phyloP scores from a whole-genome alignment of 1,139 yeast genomes.

The Scheffersomyces quercinus region DNA sequence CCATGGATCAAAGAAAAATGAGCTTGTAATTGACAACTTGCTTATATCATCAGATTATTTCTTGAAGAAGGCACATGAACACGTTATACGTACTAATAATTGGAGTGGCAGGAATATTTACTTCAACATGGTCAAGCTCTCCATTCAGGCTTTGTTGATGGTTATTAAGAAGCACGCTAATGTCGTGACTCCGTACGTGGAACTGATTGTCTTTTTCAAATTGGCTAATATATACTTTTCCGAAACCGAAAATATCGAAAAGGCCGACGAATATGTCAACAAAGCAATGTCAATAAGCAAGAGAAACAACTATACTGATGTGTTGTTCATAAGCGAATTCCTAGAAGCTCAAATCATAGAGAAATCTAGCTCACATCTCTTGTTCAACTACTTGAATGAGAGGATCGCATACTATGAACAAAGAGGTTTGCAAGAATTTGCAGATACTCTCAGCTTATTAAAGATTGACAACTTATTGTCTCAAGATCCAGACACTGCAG shows the following conservation, averaged over 20 bases:
- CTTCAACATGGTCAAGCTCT: constrained; percentile 34
- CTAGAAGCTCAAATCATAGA: constrained; percentile 35
- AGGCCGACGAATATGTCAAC: constrained; percentile 42
- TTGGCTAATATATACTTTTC: constrained; percentile 36
- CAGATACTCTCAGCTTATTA: constrained; percentile 26
- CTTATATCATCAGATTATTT: constrained; percentile 23
- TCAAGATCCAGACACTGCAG: constrained; percentile 23
- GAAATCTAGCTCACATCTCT: constrained; percentile 20
- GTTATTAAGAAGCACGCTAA: constrained; percentile 27
- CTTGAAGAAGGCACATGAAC: constrained; percentile 25
- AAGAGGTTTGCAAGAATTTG: constrained; percentile 12
- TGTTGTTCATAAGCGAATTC: constrained; percentile 31
- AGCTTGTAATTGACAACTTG: constrained; percentile 14
- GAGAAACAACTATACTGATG: constrained; percentile 22
- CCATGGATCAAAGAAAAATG: constrained; percentile 1
- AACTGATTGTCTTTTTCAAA: constrained; percentile 32
- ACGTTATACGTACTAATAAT: constrained; percentile 14
- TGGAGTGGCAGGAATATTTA: constrained; percentile 26
- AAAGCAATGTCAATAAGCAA: constrained; percentile 37
- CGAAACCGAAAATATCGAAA: constrained; percentile 41
- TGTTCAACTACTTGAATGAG: constrained; percentile 29
- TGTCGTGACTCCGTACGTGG: constrained; percentile 28
- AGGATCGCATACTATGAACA: constrained; percentile 20
- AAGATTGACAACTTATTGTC: constrained; percentile 29
- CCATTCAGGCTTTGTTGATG: constrained; percentile 39